A percentile compares a stretch with the other conserved stretches of the same genome.
phyloP scores from a whole-genome alignment of 2,329 filamentous ascomycete species.

The Fusarium sp. region DNA sequence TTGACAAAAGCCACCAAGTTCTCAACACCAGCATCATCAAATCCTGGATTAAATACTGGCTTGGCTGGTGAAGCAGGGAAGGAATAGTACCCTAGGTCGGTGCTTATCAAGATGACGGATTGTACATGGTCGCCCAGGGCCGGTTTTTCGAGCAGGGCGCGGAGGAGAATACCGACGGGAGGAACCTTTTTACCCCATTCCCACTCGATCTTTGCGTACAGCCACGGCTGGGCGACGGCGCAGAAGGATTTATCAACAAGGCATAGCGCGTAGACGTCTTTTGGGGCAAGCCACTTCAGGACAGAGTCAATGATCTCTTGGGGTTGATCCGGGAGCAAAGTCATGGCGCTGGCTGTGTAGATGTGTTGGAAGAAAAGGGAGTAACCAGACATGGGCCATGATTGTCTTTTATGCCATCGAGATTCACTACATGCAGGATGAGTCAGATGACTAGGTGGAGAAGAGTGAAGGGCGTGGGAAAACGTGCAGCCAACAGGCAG shows the following conservation, averaged over 20 bases:
- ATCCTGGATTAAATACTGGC: not conserved
- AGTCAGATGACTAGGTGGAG: not conserved
- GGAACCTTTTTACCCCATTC: not conserved
- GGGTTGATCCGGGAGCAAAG: not conserved
- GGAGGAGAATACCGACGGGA: not conserved
- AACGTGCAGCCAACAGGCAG: too few relatives aligned
- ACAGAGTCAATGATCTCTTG: not conserved
- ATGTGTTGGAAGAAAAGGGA: not conserved
- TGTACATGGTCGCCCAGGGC: not conserved
- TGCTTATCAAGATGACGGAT: not conserved
- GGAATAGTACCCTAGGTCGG: not conserved
- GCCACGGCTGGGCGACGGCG: not conserved
- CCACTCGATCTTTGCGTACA: not conserved
- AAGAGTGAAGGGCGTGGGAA: too few relatives aligned
- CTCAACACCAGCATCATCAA: not conserved
- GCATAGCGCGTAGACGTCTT: not conserved
- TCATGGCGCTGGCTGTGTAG: not conserved
- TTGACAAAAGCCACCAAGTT: not conserved
- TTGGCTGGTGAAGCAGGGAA: not conserved
- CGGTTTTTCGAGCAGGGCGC: not conserved
- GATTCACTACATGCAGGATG: not conserved
- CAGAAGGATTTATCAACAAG: not conserved
- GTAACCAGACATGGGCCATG: not conserved
- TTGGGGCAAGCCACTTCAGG: not conserved
- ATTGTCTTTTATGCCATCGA: not conserved